Conservation (phyloP, 2,329 filamentous ascomycete species). For the Metarhizium rileyi region DNA sequence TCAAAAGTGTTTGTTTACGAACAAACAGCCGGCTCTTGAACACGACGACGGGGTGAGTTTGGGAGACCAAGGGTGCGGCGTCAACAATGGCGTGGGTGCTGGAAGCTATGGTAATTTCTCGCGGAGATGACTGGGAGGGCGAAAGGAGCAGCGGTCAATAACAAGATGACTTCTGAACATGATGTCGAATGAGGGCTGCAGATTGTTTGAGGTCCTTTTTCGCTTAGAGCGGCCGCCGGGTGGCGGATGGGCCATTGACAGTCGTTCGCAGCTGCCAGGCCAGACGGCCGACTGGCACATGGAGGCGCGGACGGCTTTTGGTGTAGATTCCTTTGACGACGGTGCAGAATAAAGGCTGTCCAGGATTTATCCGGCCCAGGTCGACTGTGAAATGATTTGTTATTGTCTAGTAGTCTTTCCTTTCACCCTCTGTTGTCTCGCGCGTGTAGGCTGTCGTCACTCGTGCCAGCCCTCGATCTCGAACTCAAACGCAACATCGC, state of each 20-base stretch:
- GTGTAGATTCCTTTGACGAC: background rate
- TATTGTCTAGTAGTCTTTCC: background rate
- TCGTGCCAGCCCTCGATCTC: constrained; percentile 44
- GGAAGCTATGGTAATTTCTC: background rate
- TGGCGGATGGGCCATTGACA: background rate
- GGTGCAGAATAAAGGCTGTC: background rate
- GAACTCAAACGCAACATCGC: constrained; percentile 47
- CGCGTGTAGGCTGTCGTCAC: background rate
- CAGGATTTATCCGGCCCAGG: background rate
- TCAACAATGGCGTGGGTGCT: background rate
- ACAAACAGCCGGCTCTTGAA: background rate
- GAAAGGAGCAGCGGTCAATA: background rate
- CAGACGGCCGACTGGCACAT: too few species aligned
- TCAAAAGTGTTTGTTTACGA: background rate
- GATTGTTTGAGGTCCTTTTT: too few species aligned
- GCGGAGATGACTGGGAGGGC: background rate
- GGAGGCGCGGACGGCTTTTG: too few species aligned
- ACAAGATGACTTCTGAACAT: background rate
- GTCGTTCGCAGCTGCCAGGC: background rate
- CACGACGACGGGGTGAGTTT: background rate
- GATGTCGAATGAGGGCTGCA: background rate
- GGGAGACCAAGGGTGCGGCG: background rate
- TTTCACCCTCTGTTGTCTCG: background rate
- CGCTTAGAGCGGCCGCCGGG: background rate
- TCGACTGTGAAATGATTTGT: background rate